phyloP scores from a whole-genome alignment of 2,329 filamentous ascomycete species.

The Exophiala oligosperma region DNA sequence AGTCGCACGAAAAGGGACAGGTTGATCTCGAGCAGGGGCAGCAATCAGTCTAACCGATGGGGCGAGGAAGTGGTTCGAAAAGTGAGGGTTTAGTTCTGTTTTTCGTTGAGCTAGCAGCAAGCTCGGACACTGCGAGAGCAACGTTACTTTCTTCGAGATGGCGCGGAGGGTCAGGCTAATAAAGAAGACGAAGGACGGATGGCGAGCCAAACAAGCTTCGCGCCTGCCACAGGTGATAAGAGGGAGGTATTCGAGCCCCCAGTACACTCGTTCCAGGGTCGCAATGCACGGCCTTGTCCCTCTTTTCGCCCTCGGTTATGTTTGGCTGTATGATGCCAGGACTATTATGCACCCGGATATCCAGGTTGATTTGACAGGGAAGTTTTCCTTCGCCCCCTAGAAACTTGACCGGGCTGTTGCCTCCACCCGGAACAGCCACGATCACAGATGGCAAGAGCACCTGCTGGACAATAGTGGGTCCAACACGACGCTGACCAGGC shows the following conservation, averaged over 20 bases:
- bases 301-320: slow-evolving; percentile 8
- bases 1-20: slow-evolving; percentile 16
- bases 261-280: slow-evolving; percentile 15
- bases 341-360: slow-evolving; percentile 4
- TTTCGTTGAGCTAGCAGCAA: slow-evolving; percentile 18
- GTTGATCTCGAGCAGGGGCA: slow-evolving; percentile 26
- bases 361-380: slow-evolving; percentile 18
- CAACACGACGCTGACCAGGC: slow-evolving; percentile 9
- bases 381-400: slow-evolving; percentile 6
- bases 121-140: slow-evolving; percentile 21
- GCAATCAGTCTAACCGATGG: slow-evolving; percentile 21
- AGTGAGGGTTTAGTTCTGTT: slow-evolving; percentile 20
- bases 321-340: slow-evolving; percentile 6
- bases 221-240: slow-evolving; percentile 6
- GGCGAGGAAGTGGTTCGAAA: slow-evolving; percentile 18
- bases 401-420: slow-evolving; percentile 12
- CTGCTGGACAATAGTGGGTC: slow-evolving; percentile 16
- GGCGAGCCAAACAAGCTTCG: slow-evolving; percentile 11
- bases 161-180: slow-evolving; percentile 22
- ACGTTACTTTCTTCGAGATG: slow-evolving; percentile 24
- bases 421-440: slow-evolving; percentile 15
- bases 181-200: slow-evolving; percentile 17
- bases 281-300: slow-evolving; percentile 11
- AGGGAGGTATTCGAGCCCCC: slow-evolving; percentile 12
- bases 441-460: slow-evolving; percentile 18